Evolutionary conservation across 257 asterid species (phyloP).

Genomic region (Salvia splendens): DNA sequence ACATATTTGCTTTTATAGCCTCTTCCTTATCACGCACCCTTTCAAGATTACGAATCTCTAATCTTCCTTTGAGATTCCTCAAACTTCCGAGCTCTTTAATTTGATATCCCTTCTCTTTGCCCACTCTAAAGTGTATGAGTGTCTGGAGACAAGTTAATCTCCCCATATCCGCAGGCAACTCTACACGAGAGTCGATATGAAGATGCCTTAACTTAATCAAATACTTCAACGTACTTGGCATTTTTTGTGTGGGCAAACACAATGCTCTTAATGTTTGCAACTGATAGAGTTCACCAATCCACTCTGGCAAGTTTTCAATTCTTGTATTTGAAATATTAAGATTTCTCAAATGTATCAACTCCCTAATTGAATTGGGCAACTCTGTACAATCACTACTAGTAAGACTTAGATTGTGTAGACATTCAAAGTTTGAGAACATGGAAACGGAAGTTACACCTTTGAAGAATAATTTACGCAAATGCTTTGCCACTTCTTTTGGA

Average conservation of each 20-base stretch:
- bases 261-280: background rate
- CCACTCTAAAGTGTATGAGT: background rate
- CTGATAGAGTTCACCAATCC: background rate
- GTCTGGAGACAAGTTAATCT: background rate
- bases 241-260: too few relatives aligned
- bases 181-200: too few relatives aligned
- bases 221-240: too few relatives aligned
- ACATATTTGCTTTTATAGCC: background rate
- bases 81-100: too few relatives aligned
- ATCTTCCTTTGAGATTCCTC: background rate
- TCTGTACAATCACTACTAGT: background rate
- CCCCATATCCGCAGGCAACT: too few relatives aligned
- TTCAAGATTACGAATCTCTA: background rate
- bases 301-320: background rate
- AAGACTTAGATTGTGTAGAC: background rate
- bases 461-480: background rate
- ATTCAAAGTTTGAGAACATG: background rate
- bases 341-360: background rate
- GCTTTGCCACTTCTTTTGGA: background rate
- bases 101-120: background rate
- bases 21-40: background rate
- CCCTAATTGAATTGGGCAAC: background rate
- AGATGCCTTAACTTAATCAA: background rate
- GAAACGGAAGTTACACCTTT: background rate
- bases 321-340: too few relatives aligned